Base-by-base conservation (phyloP, 805 yeast species). In the Candida nemodendra region DNA sequence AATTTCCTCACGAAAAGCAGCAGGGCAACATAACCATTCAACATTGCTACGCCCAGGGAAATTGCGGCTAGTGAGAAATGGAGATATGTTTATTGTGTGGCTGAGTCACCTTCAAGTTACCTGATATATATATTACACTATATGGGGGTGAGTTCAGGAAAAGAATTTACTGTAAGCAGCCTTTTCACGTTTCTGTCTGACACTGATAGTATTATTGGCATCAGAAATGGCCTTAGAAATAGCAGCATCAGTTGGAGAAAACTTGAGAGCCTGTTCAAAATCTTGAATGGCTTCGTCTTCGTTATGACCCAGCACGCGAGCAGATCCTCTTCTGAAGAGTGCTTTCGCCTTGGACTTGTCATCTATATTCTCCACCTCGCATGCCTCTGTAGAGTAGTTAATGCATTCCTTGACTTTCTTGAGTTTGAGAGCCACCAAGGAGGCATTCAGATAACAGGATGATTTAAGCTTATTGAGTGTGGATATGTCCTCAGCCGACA, bases 301-400 rank as follows among this genome's bases (percentile, higher is more conserved):
- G 54, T 85, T 81, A 54, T 82, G 82, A 16, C 71, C 65, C 7
- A 74, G 62, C 42, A 77, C 62, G 53, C 79, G 73, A 1, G 93
- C 96, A 55, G 74, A 66, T 25, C 95, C 96, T 61, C 91, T 80
- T 60, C 98, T 81, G 68, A 81, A 90, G 30, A 77, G 66, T 0
- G 96, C 97, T 68, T 90, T 90, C 13, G 95, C 87, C 58, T 74
- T 76, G 16, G 88, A 79, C 45, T 79, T 75, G 27, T 76, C 83
- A 38, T 77, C 85, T 4, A 79, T 65, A 2, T 61, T 63, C 25
- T 76, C 82, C 18, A 72, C 74, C 36, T 76, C 83, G 26, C 86
- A 65, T 1, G 86, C 96, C 19, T 76, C 77, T 1, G 79, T 68
- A 3, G 95, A 73, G 4, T 84, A 78, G 18, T 66, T 62, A 32